Evolutionary conservation across 2,329 filamentous ascomycete species (phyloP).

Genomic region (Uncinocarpus reesii): DNA sequence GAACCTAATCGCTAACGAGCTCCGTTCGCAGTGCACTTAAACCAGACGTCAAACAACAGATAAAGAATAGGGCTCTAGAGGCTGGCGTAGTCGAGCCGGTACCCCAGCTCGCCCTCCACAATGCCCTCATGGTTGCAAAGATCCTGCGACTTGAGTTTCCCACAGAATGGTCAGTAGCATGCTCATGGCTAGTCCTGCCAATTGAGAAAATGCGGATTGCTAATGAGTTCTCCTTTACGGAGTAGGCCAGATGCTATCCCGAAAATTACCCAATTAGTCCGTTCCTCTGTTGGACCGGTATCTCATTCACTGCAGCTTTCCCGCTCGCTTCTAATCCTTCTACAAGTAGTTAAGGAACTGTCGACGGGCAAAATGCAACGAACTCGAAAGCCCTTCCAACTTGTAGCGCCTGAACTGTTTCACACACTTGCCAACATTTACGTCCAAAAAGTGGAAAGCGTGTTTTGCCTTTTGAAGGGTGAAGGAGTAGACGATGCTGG

Average conservation of each 20-base stretch:
- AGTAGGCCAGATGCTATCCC: constrained; percentile 42
- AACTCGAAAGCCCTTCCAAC: constrained; percentile 66
- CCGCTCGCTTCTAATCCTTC: constrained; percentile 62
- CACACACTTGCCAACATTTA: constrained; percentile 71
- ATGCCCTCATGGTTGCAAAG: constrained; percentile 78
- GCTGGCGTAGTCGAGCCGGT: constrained; percentile 69
- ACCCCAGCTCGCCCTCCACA: constrained; percentile 68
- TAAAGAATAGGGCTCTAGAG: constrained; percentile 64
- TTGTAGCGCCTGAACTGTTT: constrained; percentile 72
- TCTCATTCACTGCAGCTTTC: constrained; percentile 57
- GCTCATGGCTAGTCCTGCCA: background rate
- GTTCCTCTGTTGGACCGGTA: constrained; percentile 42
- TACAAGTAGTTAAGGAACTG: constrained; percentile 85
- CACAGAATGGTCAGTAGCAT: constrained; percentile 61
- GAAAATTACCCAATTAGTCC: constrained; percentile 52
- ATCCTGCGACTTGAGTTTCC: constrained; percentile 85
- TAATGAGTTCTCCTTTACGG: constrained; percentile 8
- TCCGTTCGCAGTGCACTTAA: constrained; percentile 42
- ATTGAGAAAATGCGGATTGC: background rate
- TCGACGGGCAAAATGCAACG: constrained; percentile 65
- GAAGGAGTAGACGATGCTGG: constrained; percentile 50
- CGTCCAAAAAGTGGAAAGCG: constrained; percentile 57
- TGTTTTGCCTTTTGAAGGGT: constrained; percentile 52
- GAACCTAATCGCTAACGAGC: background rate
- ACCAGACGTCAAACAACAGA: constrained; percentile 62